Conservation (phyloP, 768 basidiomycete species). For the Suillus lakei region DNA sequence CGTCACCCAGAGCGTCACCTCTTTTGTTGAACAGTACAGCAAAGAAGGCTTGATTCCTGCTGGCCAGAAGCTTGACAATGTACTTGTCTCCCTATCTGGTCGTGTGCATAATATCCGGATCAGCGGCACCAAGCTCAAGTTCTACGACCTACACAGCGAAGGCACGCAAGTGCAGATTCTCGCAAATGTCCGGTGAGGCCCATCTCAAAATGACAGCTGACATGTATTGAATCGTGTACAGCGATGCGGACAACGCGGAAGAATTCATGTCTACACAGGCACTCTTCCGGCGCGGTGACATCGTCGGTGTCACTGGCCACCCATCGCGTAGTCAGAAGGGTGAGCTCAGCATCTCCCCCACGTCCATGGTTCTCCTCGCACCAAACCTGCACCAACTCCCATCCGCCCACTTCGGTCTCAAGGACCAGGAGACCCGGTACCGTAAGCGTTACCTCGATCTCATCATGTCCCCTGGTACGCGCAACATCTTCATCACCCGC, state of each 20-base stretch:
- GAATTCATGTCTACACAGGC: slow-evolving; percentile 77
- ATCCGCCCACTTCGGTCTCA: slow-evolving; percentile 89
- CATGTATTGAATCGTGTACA: slow-evolving; percentile 24
- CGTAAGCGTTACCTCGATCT: slow-evolving; percentile 99
- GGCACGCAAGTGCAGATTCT: slow-evolving; percentile 95
- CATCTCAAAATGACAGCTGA: neutral
- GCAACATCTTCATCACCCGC: slow-evolving; percentile 90
- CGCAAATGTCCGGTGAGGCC: slow-evolving; percentile 79
- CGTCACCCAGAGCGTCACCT: slow-evolving; percentile 74
- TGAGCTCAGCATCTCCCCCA: slow-evolving; percentile 89
- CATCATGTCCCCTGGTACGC: slow-evolving; percentile 89
- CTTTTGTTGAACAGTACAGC: slow-evolving; percentile 78
- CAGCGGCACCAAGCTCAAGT: slow-evolving; percentile 82
- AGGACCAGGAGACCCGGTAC: slow-evolving; percentile 97
- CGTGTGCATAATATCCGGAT: slow-evolving; percentile 90
- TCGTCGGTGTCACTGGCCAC: slow-evolving; percentile 88
- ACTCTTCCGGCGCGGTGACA: slow-evolving; percentile 92
- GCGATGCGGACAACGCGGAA: slow-evolving; percentile 68
- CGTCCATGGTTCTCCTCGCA: slow-evolving; percentile 83
- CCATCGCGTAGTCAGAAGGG: slow-evolving; percentile 95
- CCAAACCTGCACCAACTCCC: slow-evolving; percentile 97
- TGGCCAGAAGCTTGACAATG: slow-evolving; percentile 66
- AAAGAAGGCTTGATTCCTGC: slow-evolving; percentile 68
- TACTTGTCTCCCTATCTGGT: slow-evolving; percentile 77
- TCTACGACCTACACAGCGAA: slow-evolving; percentile 94